Evolutionary conservation across 2,329 filamentous ascomycete genomes (phyloP).

Genomic region (Microthyrium microscopicum): DNA sequence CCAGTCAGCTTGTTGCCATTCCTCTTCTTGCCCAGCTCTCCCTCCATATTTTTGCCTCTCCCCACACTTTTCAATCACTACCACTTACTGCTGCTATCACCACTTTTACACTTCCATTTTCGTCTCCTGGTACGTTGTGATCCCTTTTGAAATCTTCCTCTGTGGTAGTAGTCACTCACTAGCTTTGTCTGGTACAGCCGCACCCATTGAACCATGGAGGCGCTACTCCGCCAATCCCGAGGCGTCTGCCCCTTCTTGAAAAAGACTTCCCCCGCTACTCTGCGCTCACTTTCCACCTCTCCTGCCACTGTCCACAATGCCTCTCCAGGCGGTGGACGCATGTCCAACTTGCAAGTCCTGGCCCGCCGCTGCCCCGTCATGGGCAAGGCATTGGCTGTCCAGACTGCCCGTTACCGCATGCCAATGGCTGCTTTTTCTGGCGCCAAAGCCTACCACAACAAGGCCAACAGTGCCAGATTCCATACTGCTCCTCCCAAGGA

Average conservation of each 20-base stretch:
- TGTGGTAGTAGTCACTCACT: too few relatives aligned
- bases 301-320: conserved; percentile 46
- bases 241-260: conserved; percentile 95
- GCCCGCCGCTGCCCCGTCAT: conserved; percentile 95
- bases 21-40: too few relatives aligned
- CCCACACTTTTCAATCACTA: too few relatives aligned
- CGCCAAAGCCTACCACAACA: conserved; percentile 29
- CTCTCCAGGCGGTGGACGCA: conserved; percentile 73
- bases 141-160: too few relatives aligned
- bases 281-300: conserved; percentile 73
- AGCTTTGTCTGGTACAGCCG: too few relatives aligned
- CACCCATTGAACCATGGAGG: conserved; percentile 60
- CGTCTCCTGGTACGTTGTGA: too few relatives aligned
- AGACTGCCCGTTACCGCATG: conserved; percentile 38
- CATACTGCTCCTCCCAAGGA: conserved; percentile 67
- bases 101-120: too few relatives aligned
- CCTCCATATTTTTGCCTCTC: too few relatives aligned
- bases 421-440: conserved; percentile 32
- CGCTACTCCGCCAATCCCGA: conserved; percentile 86
- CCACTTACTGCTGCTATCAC: too few relatives aligned
- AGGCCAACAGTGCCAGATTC: conserved; percentile 50
- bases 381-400: conserved; percentile 90
- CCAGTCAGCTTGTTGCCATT: too few relatives aligned
- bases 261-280: conserved; percentile 78
- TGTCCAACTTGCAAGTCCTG: conserved; percentile 91